phyloP scores from a whole-genome alignment of 257 asterid species.

The Solanum dulcamara region DNA sequence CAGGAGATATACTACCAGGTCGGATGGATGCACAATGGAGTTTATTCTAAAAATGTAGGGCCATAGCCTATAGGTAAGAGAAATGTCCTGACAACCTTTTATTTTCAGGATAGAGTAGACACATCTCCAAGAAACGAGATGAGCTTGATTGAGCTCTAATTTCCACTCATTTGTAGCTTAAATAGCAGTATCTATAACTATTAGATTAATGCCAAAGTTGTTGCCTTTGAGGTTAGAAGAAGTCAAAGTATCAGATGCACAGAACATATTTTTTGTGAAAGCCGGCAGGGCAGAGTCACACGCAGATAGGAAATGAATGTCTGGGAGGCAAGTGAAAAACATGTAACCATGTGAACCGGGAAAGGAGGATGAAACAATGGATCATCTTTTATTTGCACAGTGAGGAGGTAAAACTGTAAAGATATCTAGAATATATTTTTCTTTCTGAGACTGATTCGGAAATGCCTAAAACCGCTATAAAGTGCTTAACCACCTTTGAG shows the following conservation, averaged over 20 bases:
- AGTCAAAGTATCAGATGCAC: background rate
- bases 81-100: background rate
- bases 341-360: background rate
- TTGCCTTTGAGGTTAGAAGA: background rate
- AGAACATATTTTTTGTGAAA: background rate
- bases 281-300: background rate
- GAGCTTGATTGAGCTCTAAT: background rate
- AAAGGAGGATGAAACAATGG: background rate
- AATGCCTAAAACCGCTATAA: background rate
- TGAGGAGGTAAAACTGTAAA: background rate
- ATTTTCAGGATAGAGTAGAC: background rate
- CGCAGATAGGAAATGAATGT: background rate
- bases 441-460: background rate
- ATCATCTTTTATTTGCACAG: background rate
- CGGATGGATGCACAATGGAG: background rate
- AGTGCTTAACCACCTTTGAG: background rate
- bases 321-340: background rate
- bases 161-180: background rate
- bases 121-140: background rate
- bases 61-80: background rate
- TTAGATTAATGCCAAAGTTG: background rate
- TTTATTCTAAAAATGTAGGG: background rate
- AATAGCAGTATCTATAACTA: background rate
- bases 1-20: background rate
- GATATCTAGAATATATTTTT: background rate